A percentile compares a stretch with the other conserved stretches of the same genome.
Evolutionary conservation across 768 basidiomycete species (phyloP).

Genomic region (Podaxis rugospora): DNA sequence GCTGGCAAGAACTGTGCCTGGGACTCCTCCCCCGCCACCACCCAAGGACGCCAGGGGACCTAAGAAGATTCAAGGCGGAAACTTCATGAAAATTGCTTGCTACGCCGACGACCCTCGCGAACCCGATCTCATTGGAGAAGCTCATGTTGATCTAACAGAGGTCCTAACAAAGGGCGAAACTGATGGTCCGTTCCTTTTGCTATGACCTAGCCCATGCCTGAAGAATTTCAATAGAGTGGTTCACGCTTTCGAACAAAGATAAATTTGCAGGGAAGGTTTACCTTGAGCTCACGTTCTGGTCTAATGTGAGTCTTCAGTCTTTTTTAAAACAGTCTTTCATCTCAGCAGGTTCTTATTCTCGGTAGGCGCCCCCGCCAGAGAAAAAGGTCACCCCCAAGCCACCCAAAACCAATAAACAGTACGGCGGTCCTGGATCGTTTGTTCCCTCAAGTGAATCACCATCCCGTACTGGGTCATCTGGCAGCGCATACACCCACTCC

Average conservation of each 20-base stretch:
- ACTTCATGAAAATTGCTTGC: conserved; percentile 74
- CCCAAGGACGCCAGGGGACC: conserved; percentile 49
- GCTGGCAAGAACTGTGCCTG: conserved; percentile 36
- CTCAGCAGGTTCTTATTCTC: conserved; percentile 3
- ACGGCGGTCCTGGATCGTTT: conserved; percentile 78
- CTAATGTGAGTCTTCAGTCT: conserved; percentile 56
- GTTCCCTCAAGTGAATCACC: conserved; percentile 43
- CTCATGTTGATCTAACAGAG: conserved; percentile 81
- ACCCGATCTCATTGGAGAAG: conserved; percentile 93
- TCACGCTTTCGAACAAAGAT: conserved; percentile 83
- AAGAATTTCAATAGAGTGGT: conserved; percentile 70
- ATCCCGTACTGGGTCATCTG: conserved; percentile 28
- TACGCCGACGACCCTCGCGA: conserved; percentile 95
- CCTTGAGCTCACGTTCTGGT: conserved; percentile 95
- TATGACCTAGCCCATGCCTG: neutral
- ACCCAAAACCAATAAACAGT: conserved; percentile 52
- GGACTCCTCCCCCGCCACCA: conserved; percentile 64
- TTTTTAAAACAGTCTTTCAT: neutral
- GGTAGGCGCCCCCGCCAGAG: conserved; percentile 73
- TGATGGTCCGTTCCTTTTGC: conserved; percentile 64
- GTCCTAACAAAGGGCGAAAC: conserved; percentile 94
- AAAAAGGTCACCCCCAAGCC: conserved; percentile 54
- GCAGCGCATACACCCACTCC: conserved; percentile 31
- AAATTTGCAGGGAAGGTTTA: conserved; percentile 96
- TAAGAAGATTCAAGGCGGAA: conserved; percentile 64